Evolutionary conservation across 139 green algal genomes (phyloP), one percentile per base, ranked within the genome.

Genomic region (Yamagishiella unicocca): DNA sequence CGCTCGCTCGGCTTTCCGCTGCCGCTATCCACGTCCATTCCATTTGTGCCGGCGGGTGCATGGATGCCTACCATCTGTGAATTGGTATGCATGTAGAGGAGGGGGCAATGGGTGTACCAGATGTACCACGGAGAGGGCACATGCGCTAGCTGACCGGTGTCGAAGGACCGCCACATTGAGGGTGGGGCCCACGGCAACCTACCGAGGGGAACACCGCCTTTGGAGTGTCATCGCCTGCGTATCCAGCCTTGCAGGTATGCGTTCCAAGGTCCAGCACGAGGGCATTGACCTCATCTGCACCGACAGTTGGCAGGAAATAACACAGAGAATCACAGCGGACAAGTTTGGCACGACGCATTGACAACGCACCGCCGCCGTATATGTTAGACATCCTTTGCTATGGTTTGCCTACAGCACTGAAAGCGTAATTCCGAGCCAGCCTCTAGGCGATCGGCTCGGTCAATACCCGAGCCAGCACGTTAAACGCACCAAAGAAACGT

Each of bases 171-270:
- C 50, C 31, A 74, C n/a, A 35, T 42, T 74, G 29, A 74, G 35
- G 66, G 14, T 24, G 33, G 33, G 35, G 29, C n/a, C 12, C n/a
- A 74, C 12, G 50, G 50, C 17, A n/a, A 58, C 87, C 73, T 14
- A 94, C 92, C 66, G 97, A 98, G 0, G 97, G 96, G 84, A 98
- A 99, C 31, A 99, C 90, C 9, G 94, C 95, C 58, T 99, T 99
- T 1, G 98, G 98, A 0, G 94, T 95, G 85, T 99, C 98, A 83
- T 99, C 98, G 24, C 98, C 98, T 1, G 96, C 96, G 90, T 99
- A 99, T 29, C 98, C 98, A 6, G 94, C 97, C 85, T 98, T 98
- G 27, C 90, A 92, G 0, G 91, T 90, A 83, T 92, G 92, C 3
- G 92, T 95, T 8, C 97, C 98, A 2, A 99, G 35, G 87, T 99